Base-by-base conservation (phyloP, 495 filamentous ascomycete genomes). In the Penicillium waksmanii region DNA sequence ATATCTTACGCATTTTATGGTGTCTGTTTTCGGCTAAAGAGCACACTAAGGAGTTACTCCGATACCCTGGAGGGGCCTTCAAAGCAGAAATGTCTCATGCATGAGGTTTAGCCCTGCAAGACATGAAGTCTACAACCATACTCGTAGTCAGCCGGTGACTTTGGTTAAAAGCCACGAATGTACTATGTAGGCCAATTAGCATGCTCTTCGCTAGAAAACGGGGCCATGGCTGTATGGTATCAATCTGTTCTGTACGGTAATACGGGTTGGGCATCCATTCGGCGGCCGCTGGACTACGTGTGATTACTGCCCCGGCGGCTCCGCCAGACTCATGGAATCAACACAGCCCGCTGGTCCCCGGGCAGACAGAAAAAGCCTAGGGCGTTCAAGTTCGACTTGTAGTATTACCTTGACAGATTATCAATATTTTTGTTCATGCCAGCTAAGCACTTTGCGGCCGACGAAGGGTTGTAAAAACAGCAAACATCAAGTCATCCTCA, bases 11-110 rank as follows among this genome's bases (percentile, higher is more conserved):
- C 19, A 6, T 18, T 17, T 44, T 44, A 44, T 44, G n/a, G 42
- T 0, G n/a, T 19, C 15, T 44, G 15, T 18, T 44, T 19, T 18
- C 42, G 15, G n/a, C 4, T 44, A 4, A 8, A 44, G 6, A 18
- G 9, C 2, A 44, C 2, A 44, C 10, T 12, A 10, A 6, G 9
- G 2, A 44, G 7, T 44, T 44, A 19, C 8, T 7, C 17, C 3
- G 42, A 19, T 19, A 0, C 36, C 2, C 36, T 40, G 1, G 15
- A n/a, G 11, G 9, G 11, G 1, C 15, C 21, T 44, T n/a, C 5
- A 44, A 44, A 44, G 42, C n/a, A 10, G n/a, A 19, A 44, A 44
- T 19, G 42, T 44, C 42, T 44, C 42, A 44, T 44, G n/a, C 42
- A 44, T 2, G 13, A 9, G 42, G n/a, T 12, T 19, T 44, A 44